Evolutionary conservation across 2,329 filamentous ascomycete species (phyloP).

Genomic region (Cadophora luteo-olivacea): DNA sequence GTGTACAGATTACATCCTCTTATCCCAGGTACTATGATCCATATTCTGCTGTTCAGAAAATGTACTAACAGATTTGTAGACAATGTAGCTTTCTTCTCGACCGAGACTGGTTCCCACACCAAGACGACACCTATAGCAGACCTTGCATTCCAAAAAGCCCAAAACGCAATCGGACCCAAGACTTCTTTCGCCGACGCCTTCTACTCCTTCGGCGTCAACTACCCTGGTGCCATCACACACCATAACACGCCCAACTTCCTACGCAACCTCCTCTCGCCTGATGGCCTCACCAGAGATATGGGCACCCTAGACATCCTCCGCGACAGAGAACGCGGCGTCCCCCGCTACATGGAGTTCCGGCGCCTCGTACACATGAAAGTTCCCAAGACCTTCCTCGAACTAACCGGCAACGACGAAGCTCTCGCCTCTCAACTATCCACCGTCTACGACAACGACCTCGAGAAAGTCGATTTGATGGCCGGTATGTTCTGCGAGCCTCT

Average conservation of each 20-base stretch:
- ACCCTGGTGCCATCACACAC: conserved; percentile 30
- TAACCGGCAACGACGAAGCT: conserved; percentile 22
- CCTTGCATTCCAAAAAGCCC: conserved; percentile 26
- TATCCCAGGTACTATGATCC: conserved; percentile 21
- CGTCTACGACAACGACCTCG: conserved; percentile 27
- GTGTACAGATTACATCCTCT: conserved; percentile 30
- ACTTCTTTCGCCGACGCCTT: conserved; percentile 26
- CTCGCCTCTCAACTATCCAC: conserved; percentile 21
- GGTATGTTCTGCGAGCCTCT: conserved; percentile 29
- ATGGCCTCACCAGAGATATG: conserved; percentile 23
- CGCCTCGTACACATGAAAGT: conserved; percentile 28
- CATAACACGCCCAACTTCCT: conserved; percentile 28
- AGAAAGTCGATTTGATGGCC: conserved; percentile 27
- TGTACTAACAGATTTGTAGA: conserved; percentile 16
- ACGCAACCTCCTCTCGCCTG: conserved; percentile 22
- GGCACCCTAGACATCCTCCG: conserved; percentile 27
- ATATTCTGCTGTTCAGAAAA: background rate
- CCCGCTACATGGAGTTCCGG: conserved; percentile 27
- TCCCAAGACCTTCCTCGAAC: conserved; percentile 28
- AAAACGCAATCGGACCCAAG: conserved; percentile 21
- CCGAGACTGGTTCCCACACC: conserved; percentile 21
- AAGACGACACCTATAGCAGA: conserved; percentile 23
- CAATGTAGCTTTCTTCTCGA: conserved; percentile 29
- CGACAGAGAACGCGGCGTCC: conserved; percentile 30
- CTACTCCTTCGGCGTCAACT: conserved; percentile 33